phyloP scores from a whole-genome alignment of 2,329 filamentous ascomycete species.

The Aspergillus spinulosporus region DNA sequence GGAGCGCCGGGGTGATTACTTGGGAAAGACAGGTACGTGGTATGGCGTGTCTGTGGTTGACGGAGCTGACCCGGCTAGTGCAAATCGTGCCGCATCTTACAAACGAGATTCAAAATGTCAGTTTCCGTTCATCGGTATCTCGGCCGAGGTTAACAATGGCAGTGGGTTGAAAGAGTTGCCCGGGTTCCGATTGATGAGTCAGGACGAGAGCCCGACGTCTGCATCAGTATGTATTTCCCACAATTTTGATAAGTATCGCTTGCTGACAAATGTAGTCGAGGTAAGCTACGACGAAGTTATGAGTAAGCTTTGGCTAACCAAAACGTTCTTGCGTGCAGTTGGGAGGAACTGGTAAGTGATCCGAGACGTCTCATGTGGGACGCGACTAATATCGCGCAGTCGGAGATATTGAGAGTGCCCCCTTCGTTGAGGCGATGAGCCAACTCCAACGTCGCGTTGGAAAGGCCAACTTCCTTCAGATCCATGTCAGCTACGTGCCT shows the following conservation, averaged over 20 bases:
- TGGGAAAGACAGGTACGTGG: conserved; percentile 66
- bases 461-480: conserved; percentile 79
- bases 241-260: too few relatives aligned
- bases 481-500: conserved; percentile 78
- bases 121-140: too few relatives aligned
- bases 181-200: conserved; percentile 84
- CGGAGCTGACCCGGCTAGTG: conserved; percentile 44
- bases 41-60: background rate
- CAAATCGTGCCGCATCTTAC: conserved; percentile 93
- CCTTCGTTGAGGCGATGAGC: conserved; percentile 82
- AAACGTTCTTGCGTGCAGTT: background rate
- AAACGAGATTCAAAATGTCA: conserved; percentile 74
- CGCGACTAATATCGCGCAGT: background rate
- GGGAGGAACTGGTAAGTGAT: background rate
- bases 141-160: too few relatives aligned
- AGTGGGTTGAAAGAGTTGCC: conserved; percentile 82
- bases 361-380: too few relatives aligned
- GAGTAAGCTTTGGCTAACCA: too few relatives aligned
- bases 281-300: too few relatives aligned
- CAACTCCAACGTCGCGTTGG: conserved; percentile 73
- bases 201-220: conserved; percentile 80
- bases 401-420: conserved; percentile 81
- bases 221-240: conserved; percentile 57
- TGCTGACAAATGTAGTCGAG: too few relatives aligned
- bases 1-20: conserved; percentile 71